phyloP scores from a whole-genome alignment of 2,329 filamentous ascomycete species.

The Colletotrichum sidae region DNA sequence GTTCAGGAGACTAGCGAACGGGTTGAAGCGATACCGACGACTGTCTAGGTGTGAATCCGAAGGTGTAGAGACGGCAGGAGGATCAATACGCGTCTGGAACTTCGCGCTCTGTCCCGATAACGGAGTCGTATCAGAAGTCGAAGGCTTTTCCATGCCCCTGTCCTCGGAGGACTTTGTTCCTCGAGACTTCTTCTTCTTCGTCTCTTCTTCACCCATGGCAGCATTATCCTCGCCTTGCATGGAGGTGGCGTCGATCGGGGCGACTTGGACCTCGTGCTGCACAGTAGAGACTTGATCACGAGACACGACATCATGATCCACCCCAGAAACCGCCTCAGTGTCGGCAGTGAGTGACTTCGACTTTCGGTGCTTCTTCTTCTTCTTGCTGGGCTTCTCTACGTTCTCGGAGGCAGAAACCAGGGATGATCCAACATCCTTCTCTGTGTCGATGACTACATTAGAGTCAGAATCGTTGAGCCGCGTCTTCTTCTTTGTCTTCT shows the following conservation, averaged over 20 bases:
- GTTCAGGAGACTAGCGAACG: constrained; percentile 2
- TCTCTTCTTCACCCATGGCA: background rate
- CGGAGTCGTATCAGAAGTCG: background rate
- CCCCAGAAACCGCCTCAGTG: background rate
- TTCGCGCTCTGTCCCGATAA: background rate
- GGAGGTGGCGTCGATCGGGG: too few species aligned
- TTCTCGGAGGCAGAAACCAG: too few species aligned
- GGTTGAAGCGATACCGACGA: constrained; percentile 13
- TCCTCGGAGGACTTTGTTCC: background rate
- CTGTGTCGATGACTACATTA: too few species aligned
- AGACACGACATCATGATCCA: too few species aligned
- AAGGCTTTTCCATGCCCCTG: background rate
- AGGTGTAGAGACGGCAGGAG: background rate
- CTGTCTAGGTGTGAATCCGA: background rate
- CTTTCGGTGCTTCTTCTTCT: constrained; percentile 1
- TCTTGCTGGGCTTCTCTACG: background rate
- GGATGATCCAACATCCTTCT: too few species aligned
- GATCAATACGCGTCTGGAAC: constrained; percentile 11
- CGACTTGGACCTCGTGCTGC: too few species aligned
- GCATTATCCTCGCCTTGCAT: too few species aligned
- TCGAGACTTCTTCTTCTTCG: constrained; percentile 2
- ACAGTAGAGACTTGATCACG: too few species aligned
- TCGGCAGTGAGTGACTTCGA: background rate
- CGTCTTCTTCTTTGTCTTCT: too few species aligned
- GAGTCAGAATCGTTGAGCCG: too few species aligned